A percentile compares a stretch with the other conserved stretches of the same genome.
These are phyloP conservation scores for Penicillium sp. DNA, from an alignment of 2,329 filamentous ascomycete species.

Conservation along the genomic window DNA sequence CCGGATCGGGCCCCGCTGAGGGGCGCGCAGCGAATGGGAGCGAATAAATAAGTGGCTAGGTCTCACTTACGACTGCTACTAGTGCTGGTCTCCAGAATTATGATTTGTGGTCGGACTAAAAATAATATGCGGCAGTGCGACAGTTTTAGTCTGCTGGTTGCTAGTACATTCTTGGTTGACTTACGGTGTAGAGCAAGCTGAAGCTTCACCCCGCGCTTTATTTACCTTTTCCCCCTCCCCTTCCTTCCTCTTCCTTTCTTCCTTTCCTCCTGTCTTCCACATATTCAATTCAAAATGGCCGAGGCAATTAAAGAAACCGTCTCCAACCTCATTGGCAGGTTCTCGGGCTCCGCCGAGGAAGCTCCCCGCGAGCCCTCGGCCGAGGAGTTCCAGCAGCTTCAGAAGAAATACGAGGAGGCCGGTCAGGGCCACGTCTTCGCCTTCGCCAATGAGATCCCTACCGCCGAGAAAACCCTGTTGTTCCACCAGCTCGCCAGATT, in stretches of 20 bases:
- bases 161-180: background rate
- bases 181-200: slow-evolving; percentile 21
- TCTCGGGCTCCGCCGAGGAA: slow-evolving; percentile 42
- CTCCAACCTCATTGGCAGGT: slow-evolving; percentile 49
- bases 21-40: slow-evolving; percentile 3
- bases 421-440: slow-evolving; percentile 79
- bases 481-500: slow-evolving; percentile 79
- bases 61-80: slow-evolving; percentile 15
- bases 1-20: slow-evolving; percentile 14
- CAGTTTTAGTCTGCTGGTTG: background rate
- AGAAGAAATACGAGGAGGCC: slow-evolving; percentile 69
- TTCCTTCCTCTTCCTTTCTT: background rate
- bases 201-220: slow-evolving; percentile 29
- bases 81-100: slow-evolving; percentile 7
- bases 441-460: slow-evolving; percentile 78
- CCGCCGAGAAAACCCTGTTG: slow-evolving; percentile 71
- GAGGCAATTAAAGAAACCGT: slow-evolving; percentile 45
- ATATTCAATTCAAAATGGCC: slow-evolving; percentile 32
- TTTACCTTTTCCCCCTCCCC: slow-evolving; percentile 13
- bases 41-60: slow-evolving; percentile 16
- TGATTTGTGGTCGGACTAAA: slow-evolving; percentile 14
- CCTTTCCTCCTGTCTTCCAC: background rate
- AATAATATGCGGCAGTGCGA: slow-evolving; percentile 14
- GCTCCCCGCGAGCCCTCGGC: slow-evolving; percentile 54
- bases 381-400: slow-evolving; percentile 66